Percentiles rank a stretch among this genome's conserved stretches.
Conservation (phyloP, 164 flowering plant genomes). For the Aristolochia contorta region DNA sequence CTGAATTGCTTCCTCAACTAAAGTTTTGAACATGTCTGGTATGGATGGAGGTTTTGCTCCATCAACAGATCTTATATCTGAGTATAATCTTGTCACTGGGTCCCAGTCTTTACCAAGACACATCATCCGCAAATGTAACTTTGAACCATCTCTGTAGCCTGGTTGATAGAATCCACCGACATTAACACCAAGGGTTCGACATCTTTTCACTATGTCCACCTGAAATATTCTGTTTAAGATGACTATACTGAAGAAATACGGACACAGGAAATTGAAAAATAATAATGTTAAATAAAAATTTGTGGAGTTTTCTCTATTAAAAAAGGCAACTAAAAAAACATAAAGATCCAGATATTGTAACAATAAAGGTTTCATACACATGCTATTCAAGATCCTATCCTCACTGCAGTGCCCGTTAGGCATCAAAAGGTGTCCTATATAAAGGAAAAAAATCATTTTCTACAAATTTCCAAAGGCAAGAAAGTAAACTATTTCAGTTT, state of each 20-base stretch:
- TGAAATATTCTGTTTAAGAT: conserved; percentile 6
- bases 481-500: too few relatives aligned
- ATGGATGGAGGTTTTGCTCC: conserved; percentile 45
- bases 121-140: conserved; percentile 66
- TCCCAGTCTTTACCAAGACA: conserved; percentile 90
- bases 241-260: background rate
- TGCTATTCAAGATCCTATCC: too few relatives aligned
- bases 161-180: conserved; percentile 84
- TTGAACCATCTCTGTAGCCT: conserved; percentile 49
- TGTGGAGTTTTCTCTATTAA: too few relatives aligned
- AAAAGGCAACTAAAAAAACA: too few relatives aligned
- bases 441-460: too few relatives aligned
- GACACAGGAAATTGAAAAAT: too few relatives aligned
- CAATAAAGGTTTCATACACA: too few relatives aligned
- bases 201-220: conserved; percentile 46
- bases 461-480: too few relatives aligned
- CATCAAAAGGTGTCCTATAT: too few relatives aligned
- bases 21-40: conserved; percentile 34
- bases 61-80: conserved; percentile 30
- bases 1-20: conserved; percentile 43
- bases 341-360: too few relatives aligned
- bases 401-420: too few relatives aligned
- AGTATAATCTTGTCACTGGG: conserved; percentile 47
- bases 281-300: too few relatives aligned
- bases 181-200: conserved; percentile 59